Base-by-base conservation (phyloP, 495 filamentous ascomycete genomes). In the Platismatia glauca region DNA sequence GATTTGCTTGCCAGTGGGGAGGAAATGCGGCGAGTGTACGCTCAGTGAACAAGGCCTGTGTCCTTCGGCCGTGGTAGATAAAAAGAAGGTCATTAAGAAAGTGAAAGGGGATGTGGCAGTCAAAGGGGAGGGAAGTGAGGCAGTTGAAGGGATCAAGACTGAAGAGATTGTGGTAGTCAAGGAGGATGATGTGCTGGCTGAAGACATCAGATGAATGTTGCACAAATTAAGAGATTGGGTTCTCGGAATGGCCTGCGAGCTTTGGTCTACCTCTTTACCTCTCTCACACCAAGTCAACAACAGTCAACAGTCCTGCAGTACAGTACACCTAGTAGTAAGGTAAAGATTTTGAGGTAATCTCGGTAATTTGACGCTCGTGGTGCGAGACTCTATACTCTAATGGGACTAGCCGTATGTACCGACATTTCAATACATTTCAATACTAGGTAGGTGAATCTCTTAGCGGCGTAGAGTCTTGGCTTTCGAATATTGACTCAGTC, bases 1-100 rank as follows among this genome's bases (percentile, higher is more conserved):
- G 12, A 84, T 92, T 7, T 96, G 94, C 74, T 71, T 90, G 65
- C 90, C 92, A 3, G 85, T 95, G 2, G 88, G 87, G 2, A 77
- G 88, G 43, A 82, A 80, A 59, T 97, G 92, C 71, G 90, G 89
- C 39, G 88, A 92, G 37, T 97, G 92, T 73, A 83, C 84, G 67
- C 72, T 97, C 24, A 88, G 87, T 29, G 75, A 85, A 39, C 81
- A 78, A 60, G 86, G 88, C 37, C 71, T 97, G 64, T 98, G 93
- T 72, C 87, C 82, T 67, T 83, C 85, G 50, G 92, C 88, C 20
- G 78, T 78, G 38, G 69, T 72, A 20, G 71, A 79, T 65, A 74
- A 81, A 67, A 74, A 68, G 60, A 77, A 69, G 8, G 65, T 71
- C 55, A 67, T 72, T 15, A 74, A 75, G 43, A 78, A 72, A 59